phyloP scores from a whole-genome alignment of 345 rosid genomes.

The Mangifera indica region DNA sequence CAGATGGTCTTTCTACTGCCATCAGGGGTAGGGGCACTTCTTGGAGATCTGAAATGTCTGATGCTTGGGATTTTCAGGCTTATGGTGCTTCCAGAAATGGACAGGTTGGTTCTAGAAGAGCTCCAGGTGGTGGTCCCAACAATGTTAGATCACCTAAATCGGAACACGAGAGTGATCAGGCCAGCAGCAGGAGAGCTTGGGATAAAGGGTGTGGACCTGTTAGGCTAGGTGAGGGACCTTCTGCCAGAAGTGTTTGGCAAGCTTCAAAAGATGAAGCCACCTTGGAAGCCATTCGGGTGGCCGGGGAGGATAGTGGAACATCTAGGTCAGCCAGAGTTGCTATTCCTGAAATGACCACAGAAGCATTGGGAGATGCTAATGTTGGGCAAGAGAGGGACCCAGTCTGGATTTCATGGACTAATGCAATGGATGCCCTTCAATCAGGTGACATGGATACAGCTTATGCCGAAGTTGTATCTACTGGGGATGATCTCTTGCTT shows the following conservation, averaged over 20 bases:
- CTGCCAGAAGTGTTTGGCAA: constrained; percentile 99
- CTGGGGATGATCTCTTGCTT: constrained; percentile 81
- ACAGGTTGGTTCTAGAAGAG: constrained; percentile 61
- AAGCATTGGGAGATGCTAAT: constrained; percentile 77
- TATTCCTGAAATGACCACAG: constrained; percentile 75
- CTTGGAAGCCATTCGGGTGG: constrained; percentile 95
- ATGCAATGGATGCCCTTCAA: constrained; percentile 89
- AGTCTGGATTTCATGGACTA: constrained; percentile 86
- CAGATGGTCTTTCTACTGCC: constrained; percentile 61
- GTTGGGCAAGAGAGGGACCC: constrained; percentile 72
- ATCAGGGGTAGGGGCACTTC: constrained; percentile 66
- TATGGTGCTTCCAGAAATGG: constrained; percentile 71
- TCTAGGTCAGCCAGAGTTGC: constrained; percentile 59
- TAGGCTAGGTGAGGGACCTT: constrained; percentile 96
- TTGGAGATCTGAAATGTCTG: constrained; percentile 74
- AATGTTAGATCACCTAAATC: constrained; percentile 66
- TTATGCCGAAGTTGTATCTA: constrained; percentile 73
- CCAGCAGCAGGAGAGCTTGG: constrained; percentile 81
- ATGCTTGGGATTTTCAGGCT: constrained; percentile 70
- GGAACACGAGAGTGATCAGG: constrained; percentile 68
- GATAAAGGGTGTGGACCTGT: constrained; percentile 67
- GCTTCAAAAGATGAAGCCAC: constrained; percentile 99
- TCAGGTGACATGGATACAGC: constrained; percentile 89
- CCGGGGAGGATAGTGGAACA: constrained; percentile 75
- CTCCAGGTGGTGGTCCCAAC: constrained; percentile 43